Conservation (phyloP, 768 basidiomycete species). For the Tylopilus balloui region DNA sequence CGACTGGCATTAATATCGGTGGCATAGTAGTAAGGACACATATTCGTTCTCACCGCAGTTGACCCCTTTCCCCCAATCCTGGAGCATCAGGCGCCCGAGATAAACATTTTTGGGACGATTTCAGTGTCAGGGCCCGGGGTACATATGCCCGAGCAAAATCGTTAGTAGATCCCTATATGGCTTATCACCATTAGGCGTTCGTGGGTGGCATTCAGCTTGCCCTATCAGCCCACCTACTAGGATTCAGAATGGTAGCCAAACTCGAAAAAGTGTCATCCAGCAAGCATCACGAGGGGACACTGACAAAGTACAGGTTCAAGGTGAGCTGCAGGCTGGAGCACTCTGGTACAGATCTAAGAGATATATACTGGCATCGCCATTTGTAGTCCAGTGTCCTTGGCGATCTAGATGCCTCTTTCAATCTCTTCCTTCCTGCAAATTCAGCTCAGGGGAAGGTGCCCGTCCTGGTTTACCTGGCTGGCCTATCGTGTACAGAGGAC, state of each 20-base stretch:
- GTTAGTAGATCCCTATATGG: neutral
- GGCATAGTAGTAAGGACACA: too few relatives aligned
- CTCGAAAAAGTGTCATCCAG: conserved; percentile 72
- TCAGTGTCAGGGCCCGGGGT: neutral
- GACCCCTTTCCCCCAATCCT: neutral
- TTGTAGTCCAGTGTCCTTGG: conserved; percentile 66
- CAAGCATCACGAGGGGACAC: conserved; percentile 74
- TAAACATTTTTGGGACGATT: conserved; percentile 7
- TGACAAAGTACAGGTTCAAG: conserved; percentile 86
- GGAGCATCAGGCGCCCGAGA: neutral
- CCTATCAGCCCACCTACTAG: neutral
- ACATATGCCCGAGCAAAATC: conserved; percentile 1
- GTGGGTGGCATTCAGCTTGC: neutral
- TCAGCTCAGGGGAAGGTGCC: conserved; percentile 54
- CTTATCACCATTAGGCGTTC: conserved; percentile 1
- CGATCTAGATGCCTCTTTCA: conserved; percentile 71
- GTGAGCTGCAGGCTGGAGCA: conserved; percentile 31
- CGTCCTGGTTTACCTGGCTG: conserved; percentile 83
- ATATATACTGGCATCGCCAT: too few relatives aligned
- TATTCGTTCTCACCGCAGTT: neutral
- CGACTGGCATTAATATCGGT: neutral
- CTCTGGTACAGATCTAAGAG: too few relatives aligned
- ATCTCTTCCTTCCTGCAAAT: conserved; percentile 78
- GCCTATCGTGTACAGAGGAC: conserved; percentile 88
- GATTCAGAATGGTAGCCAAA: conserved; percentile 15